Conservation (phyloP, 768 basidiomycete species). For the Rhizopogon roseolus region DNA sequence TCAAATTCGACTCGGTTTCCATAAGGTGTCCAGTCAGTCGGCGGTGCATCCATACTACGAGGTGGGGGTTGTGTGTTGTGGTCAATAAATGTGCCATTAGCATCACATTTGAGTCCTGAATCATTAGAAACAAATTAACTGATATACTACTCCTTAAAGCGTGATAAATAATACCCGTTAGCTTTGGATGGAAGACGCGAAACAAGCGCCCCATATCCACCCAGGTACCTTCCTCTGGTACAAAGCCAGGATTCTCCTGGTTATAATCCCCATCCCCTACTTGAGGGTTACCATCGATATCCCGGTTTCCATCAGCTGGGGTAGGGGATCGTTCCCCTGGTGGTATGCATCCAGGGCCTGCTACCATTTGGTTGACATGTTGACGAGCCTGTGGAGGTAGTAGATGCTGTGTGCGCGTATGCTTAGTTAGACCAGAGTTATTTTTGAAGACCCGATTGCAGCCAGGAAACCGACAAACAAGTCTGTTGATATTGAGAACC, state of each 20-base stretch:
- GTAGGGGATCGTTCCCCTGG: neutral
- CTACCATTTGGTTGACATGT: too few relatives aligned
- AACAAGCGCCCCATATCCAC: neutral
- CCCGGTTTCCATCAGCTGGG: neutral
- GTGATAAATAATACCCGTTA: neutral
- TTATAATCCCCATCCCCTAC: neutral
- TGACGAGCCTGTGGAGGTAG: too few relatives aligned
- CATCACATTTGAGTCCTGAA: too few relatives aligned
- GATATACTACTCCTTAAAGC: too few relatives aligned
- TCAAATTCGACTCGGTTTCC: constrained; percentile 11
- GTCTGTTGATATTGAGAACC: neutral
- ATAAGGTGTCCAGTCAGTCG: constrained; percentile 11
- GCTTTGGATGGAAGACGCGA: neutral
- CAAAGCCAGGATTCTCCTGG: neutral
- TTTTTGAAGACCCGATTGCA: neutral
- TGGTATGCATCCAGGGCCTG: neutral
- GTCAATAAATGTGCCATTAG: constrained; percentile 8
- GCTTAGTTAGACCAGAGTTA: neutral
- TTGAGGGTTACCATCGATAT: neutral
- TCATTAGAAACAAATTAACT: too few relatives aligned
- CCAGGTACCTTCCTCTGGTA: neutral
- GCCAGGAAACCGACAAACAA: neutral
- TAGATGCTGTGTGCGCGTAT: neutral
- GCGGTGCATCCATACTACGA: constrained; percentile 3
- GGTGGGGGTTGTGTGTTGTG: neutral